Percentiles rank a stretch among this genome's conserved stretches.
Evolutionary conservation across 371 early-diverging fungal species (phyloP).

Genomic region (Batkoa obscura): DNA sequence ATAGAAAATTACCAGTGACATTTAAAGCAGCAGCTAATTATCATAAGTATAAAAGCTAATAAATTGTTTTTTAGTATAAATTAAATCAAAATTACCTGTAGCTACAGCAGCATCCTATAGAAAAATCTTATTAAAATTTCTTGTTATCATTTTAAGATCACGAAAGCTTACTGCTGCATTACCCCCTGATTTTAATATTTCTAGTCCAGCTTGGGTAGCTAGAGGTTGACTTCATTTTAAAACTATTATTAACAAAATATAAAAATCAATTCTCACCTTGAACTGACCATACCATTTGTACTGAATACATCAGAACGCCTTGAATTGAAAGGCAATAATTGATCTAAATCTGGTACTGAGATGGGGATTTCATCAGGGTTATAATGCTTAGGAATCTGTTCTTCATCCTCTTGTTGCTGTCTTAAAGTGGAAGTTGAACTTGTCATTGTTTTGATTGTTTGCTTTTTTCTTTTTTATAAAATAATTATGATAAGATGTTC

Average conservation of each 20-base stretch:
- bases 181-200: slow-evolving; percentile 63
- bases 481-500: too few species aligned
- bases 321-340: too few species aligned
- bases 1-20: slow-evolving; percentile 35
- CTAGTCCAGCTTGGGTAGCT: slow-evolving; percentile 56
- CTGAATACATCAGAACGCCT: background rate
- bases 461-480: too few species aligned
- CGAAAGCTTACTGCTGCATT: slow-evolving; percentile 60
- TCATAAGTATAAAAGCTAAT: too few species aligned
- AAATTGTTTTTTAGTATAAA: too few species aligned
- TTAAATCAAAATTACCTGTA: slow-evolving; percentile 17
- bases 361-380: too few species aligned
- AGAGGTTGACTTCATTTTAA: slow-evolving; percentile 44
- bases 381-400: too few species aligned
- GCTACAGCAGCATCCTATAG: slow-evolving; percentile 65
- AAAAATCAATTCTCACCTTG: background rate
- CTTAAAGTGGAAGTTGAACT: too few species aligned
- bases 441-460: too few species aligned
- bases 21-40: slow-evolving; percentile 35
- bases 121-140: background rate
- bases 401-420: too few species aligned
- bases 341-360: too few species aligned
- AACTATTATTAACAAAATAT: background rate
- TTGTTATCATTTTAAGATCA: too few species aligned
- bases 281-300: background rate